Conservation (phyloP, 208 protist genomes). For the Entamoeba moshkovskii region DNA sequence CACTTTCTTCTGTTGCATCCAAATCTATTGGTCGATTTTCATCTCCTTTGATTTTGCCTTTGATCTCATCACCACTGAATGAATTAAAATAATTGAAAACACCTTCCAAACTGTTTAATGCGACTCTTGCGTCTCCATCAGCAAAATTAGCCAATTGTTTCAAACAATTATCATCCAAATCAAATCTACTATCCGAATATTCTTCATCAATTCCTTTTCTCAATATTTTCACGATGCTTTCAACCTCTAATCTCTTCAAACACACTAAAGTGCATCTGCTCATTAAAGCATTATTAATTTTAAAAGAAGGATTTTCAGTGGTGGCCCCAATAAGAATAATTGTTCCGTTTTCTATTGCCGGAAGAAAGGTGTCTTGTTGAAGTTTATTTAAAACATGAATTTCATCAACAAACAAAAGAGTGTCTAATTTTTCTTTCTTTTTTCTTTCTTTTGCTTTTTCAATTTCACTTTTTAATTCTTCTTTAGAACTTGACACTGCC, state of each 20-base stretch:
- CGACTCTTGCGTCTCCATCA: background rate
- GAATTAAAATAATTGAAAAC: background rate
- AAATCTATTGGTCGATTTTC: no score
- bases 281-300: background rate
- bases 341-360: constrained; percentile 37
- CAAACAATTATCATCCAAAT: background rate
- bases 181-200: background rate
- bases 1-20: background rate
- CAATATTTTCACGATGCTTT: background rate
- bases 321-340: constrained; percentile 49
- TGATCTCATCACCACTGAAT: background rate
- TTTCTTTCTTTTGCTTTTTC: background rate
- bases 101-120: background rate
- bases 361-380: constrained; percentile 44
- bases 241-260: background rate
- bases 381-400: constrained; percentile 42
- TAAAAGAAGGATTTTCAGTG: constrained; percentile 44
- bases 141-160: background rate
- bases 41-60: background rate
- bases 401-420: constrained; percentile 49
- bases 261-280: background rate
- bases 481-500: constrained; percentile 11
- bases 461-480: constrained; percentile 20
- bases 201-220: background rate
- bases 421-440: background rate